phyloP scores from a whole-genome alignment of 2,329 filamentous ascomycete species.

The Penicillium sp. region DNA sequence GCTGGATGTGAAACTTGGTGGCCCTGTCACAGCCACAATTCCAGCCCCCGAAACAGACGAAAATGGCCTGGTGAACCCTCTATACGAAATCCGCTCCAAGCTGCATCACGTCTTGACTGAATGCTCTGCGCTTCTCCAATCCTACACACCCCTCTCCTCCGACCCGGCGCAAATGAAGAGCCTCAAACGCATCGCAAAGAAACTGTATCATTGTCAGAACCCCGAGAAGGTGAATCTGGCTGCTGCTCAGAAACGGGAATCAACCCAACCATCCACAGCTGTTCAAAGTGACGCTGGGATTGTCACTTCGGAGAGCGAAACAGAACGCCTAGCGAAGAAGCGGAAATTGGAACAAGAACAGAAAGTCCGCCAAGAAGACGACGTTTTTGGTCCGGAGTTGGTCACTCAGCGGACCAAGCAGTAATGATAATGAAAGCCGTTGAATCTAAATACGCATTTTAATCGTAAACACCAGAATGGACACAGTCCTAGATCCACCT shows the following conservation, averaged over 20 bases:
- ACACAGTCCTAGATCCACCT: not conserved
- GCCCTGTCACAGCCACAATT: slow-evolving; percentile 12
- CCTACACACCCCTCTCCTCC: slow-evolving; percentile 32
- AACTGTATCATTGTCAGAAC: slow-evolving; percentile 43
- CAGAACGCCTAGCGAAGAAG: slow-evolving; percentile 35
- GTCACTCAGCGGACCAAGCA: slow-evolving; percentile 29
- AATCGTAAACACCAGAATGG: not conserved
- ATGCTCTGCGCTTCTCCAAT: slow-evolving; percentile 34
- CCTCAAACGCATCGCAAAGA: slow-evolving; percentile 42
- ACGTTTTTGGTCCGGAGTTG: slow-evolving; percentile 34
- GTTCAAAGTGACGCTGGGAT: slow-evolving; percentile 16
- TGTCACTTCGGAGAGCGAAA: slow-evolving; percentile 29
- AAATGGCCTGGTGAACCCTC: slow-evolving; percentile 14
- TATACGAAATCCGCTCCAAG: slow-evolving; percentile 31
- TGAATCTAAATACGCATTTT: not conserved
- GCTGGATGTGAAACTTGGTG: slow-evolving; percentile 38
- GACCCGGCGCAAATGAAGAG: slow-evolving; percentile 37
- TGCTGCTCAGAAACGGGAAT: slow-evolving; percentile 35
- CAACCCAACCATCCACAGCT: slow-evolving; percentile 21
- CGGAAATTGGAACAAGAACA: slow-evolving; percentile 29
- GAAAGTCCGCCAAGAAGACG: slow-evolving; percentile 16
- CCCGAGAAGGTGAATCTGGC: slow-evolving; percentile 40
- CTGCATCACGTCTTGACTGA: slow-evolving; percentile 31
- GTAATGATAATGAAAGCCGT: not conserved
- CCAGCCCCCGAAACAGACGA: slow-evolving; percentile 2